These are phyloP conservation scores for Albifimbria verrucaria DNA, from an alignment of 2,329 filamentous ascomycete species.

Conservation along the genomic window DNA sequence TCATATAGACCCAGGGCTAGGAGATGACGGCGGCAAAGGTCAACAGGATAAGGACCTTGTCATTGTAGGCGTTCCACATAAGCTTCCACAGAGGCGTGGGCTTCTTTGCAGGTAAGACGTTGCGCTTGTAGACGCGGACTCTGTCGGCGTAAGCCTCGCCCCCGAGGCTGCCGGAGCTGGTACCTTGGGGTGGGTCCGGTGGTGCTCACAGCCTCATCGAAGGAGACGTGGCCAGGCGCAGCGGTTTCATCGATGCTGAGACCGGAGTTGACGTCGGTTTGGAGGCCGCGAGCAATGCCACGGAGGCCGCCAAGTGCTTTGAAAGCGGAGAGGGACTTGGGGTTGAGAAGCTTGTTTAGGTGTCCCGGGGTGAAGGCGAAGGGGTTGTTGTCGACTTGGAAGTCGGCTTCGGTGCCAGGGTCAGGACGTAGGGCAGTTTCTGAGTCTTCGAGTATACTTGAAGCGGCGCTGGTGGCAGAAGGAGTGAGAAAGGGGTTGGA, in stretches of 20 bases:
- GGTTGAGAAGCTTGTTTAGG: conserved; percentile 77
- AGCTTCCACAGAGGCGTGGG: conserved; percentile 57
- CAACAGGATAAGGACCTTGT: conserved; percentile 69
- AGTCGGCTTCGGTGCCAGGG: conserved; percentile 68
- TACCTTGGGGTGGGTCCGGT: neutral
- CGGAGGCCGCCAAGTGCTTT: conserved; percentile 70
- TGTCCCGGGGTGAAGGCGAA: conserved; percentile 81
- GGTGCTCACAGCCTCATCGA: conserved; percentile 55
- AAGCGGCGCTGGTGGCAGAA: conserved; percentile 10
- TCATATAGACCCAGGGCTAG: conserved; percentile 69
- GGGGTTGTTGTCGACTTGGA: conserved; percentile 68
- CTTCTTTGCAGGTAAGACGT: conserved; percentile 62
- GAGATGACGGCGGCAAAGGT: conserved; percentile 67
- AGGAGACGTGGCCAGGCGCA: conserved; percentile 60
- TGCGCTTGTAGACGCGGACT: conserved; percentile 55
- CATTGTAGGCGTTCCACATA: conserved; percentile 69
- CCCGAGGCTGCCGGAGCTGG: conserved; percentile 1
- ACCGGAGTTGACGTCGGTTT: conserved; percentile 66
- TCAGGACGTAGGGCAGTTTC: conserved; percentile 65
- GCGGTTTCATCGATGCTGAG: conserved; percentile 69
- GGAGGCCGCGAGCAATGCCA: conserved; percentile 72
- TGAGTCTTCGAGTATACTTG: conserved; percentile 15
- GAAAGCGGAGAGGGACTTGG: conserved; percentile 78
- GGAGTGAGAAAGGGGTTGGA: conserved; percentile 23
- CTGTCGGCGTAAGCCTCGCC: conserved; percentile 40